A percentile compares a stretch with the other conserved stretches of the same genome.
These are phyloP conservation scores for Lanzia echinophila DNA, from an alignment of 2,329 filamentous ascomycete genomes.

Conservation along the genomic window DNA sequence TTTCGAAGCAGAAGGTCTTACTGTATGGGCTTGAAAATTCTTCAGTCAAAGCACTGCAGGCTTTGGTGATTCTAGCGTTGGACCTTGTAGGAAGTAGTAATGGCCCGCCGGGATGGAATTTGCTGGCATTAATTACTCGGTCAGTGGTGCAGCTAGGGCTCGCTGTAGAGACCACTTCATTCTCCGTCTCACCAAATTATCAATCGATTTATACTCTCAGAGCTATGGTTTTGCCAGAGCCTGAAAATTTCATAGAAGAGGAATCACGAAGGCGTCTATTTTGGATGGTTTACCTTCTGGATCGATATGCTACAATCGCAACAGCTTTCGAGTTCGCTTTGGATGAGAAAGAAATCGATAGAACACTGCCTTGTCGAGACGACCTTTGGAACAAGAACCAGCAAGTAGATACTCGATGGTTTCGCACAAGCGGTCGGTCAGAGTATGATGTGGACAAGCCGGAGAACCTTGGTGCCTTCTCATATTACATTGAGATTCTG, in stretches of 20 bases:
- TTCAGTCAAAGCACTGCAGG: slow-evolving; percentile 80
- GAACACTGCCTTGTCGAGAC: slow-evolving; percentile 78
- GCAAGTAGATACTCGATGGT: slow-evolving; percentile 79
- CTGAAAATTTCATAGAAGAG: slow-evolving; percentile 82
- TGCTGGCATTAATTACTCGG: slow-evolving; percentile 80
- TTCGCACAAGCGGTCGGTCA: slow-evolving; percentile 46
- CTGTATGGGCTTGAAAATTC: slow-evolving; percentile 86
- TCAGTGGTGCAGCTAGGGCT: slow-evolving; percentile 84
- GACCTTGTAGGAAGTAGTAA: slow-evolving; percentile 83
- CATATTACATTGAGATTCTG: slow-evolving; percentile 84
- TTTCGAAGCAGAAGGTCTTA: slow-evolving; percentile 79
- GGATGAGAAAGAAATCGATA: slow-evolving; percentile 83
- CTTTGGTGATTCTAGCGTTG: slow-evolving; percentile 77
- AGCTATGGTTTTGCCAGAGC: slow-evolving; percentile 76
- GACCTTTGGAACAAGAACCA: slow-evolving; percentile 80
- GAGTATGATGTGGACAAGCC: slow-evolving; percentile 63
- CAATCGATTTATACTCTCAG: slow-evolving; percentile 84
- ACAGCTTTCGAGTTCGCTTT: slow-evolving; percentile 90
- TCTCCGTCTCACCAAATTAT: slow-evolving; percentile 69
- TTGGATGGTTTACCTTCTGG: slow-evolving; percentile 90
- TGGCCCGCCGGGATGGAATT: slow-evolving; percentile 86
- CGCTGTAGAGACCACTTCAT: slow-evolving; percentile 74
- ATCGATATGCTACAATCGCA: slow-evolving; percentile 83
- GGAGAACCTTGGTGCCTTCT: slow-evolving; percentile 80
- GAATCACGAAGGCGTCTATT: slow-evolving; percentile 79